Evolutionary conservation across 2,329 filamentous ascomycete genomes (phyloP), one percentile per base, ranked within the genome.

Genomic region (Pyrenochaeta sp.): DNA sequence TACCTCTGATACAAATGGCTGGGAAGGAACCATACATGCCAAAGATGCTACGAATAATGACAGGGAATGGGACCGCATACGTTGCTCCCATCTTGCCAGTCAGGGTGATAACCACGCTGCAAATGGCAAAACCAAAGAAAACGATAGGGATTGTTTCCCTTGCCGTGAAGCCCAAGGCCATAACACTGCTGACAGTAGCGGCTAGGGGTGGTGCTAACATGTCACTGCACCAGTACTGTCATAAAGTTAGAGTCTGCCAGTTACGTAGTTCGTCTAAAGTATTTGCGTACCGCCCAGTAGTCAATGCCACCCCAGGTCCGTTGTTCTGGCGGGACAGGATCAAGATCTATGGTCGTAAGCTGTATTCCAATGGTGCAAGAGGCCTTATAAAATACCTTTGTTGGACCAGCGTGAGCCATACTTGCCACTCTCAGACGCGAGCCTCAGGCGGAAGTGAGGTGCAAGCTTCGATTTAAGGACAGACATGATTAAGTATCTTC

Each of bases 371-470:
- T 5, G 2, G 27, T n/a, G 1, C 14, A 21, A 1, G 1, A 2
- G 14, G 23, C 2, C 1, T 55, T 7, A 7, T 3, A 10, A 11
- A 54, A 29, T 61, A 76, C 75, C 75, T 60, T 78, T 78, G 51
- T 83, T 83, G 21, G 78, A 80, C 81, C 81, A 84, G 45, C 75
- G 67, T 45, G 73, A 76, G 32, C 74, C 70, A 66, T 78, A 78
- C 41, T 75, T 71, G 14, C 76, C 75, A 44, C 72, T 71, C 54
- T 75, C 69, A 51, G 69, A 73, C 12, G 76, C 76, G 12, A 79
- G 76, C 36, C 69, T 64, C 39, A 67, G 60, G 52, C 73, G 74
- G 29, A 78, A 63, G 33, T 78, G 75, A 58, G 75, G 76, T 36
- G 63, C 67, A 49, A 78, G 56, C 54, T 63, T 75, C 18, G 73